Percentiles rank a stretch among this genome's conserved stretches.
phyloP scores from a whole-genome alignment of 495 filamentous ascomycete genomes.

The Aspergillus bertholletiae region DNA sequence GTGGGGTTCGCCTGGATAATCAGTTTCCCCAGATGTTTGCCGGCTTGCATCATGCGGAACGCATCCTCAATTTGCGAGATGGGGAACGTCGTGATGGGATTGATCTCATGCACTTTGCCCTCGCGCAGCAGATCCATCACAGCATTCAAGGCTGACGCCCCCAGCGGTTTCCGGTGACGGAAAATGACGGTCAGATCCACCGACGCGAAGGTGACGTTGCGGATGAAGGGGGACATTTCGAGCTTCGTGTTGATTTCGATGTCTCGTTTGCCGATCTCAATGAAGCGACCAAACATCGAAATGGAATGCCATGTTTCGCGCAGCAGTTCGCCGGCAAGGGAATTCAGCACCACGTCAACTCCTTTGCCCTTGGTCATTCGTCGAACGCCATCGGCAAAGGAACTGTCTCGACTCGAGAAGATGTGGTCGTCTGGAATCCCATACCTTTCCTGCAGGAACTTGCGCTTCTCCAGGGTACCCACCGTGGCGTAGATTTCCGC shows the following conservation, averaged over 20 bases:
- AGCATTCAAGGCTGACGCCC: too few species aligned
- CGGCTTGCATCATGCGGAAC: background rate
- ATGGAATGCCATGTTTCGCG: slow-evolving; percentile 51
- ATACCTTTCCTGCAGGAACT: slow-evolving; percentile 28
- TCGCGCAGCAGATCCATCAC: background rate
- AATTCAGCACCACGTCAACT: slow-evolving; percentile 54
- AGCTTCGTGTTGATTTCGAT: slow-evolving; percentile 25
- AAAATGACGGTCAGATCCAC: too few species aligned
- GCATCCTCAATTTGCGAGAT: background rate
- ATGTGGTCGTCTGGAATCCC: slow-evolving; percentile 40
- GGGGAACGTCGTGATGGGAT: background rate
- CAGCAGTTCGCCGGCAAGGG: slow-evolving; percentile 47
- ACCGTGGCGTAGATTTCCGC: slow-evolving; percentile 40
- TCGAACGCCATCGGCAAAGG: background rate
- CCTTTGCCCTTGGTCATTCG: slow-evolving; percentile 37
- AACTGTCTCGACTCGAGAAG: slow-evolving; percentile 33
- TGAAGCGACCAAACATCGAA: slow-evolving; percentile 51
- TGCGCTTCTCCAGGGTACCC: slow-evolving; percentile 32
- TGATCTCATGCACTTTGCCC: background rate
- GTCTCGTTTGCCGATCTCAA: slow-evolving; percentile 32
- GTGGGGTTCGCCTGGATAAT: background rate
- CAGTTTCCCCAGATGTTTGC: background rate
- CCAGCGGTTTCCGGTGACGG: too few species aligned
- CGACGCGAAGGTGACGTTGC: slow-evolving; percentile 33
- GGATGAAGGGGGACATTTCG: slow-evolving; percentile 42